Evolutionary conservation across 1,139 yeast species (phyloP).

Genomic region (Candida anutae): DNA sequence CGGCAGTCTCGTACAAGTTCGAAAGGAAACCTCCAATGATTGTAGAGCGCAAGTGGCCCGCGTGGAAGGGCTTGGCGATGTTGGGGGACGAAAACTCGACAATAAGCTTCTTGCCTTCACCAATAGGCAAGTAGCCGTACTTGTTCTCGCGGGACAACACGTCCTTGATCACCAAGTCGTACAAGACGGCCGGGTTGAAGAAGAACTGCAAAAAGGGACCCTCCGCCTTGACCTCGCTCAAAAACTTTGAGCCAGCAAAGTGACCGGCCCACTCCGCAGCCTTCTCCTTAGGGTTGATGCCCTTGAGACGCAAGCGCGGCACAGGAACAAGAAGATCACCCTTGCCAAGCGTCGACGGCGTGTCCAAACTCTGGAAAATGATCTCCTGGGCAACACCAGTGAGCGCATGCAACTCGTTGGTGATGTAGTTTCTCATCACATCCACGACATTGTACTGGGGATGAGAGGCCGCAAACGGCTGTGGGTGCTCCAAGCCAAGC

Average conservation of each 20-base stretch:
- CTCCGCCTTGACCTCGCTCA: conserved; percentile 67
- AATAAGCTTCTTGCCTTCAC: conserved; percentile 62
- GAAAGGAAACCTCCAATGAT: conserved; percentile 96
- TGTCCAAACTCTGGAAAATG: conserved; percentile 81
- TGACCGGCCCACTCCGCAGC: conserved; percentile 77
- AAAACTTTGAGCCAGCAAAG: conserved; percentile 59
- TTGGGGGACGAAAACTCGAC: conserved; percentile 96
- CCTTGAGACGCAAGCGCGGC: conserved; percentile 88
- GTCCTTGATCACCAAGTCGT: conserved; percentile 64
- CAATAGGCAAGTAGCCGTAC: conserved; percentile 75
- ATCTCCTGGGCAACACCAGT: conserved; percentile 63
- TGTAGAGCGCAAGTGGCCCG: conserved; percentile 97
- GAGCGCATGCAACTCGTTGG: conserved; percentile 66
- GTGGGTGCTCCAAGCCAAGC: conserved; percentile 30
- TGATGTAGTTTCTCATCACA: conserved; percentile 80
- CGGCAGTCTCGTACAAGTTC: conserved; percentile 81
- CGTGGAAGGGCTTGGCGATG: conserved; percentile 98
- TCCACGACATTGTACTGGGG: conserved; percentile 77
- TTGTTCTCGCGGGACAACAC: conserved; percentile 49
- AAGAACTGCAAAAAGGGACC: conserved; percentile 92
- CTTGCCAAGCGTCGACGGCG: conserved; percentile 78
- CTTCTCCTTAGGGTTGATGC: conserved; percentile 72
- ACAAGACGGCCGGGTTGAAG: conserved; percentile 60
- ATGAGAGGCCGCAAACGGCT: conserved; percentile 32
- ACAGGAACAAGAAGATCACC: conserved; percentile 92